A percentile compares a stretch with the other conserved stretches of the same genome.
Evolutionary conservation across 352 stramenopile species (phyloP).

Genomic region (Pelagophyceae sp.): DNA sequence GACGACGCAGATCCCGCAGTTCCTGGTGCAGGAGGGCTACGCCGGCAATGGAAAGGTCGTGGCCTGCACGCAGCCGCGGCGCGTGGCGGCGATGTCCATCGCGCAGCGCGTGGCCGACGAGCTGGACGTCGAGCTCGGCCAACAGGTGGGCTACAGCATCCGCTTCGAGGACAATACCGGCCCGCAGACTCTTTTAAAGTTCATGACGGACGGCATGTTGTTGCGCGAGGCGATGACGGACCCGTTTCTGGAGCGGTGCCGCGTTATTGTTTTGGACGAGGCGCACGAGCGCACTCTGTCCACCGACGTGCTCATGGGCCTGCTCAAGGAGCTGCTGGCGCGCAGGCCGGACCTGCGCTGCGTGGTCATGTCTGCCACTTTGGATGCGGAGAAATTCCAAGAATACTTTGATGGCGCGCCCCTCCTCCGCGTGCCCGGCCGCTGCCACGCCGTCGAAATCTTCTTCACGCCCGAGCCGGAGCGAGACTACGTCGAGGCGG

Average conservation of each 20-base stretch:
- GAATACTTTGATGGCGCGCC: constrained; percentile 86
- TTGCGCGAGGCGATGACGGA: constrained; percentile 93
- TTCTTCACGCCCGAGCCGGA: constrained; percentile 95
- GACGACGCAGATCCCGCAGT: constrained; percentile 79
- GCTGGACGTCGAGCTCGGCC: constrained; percentile 91
- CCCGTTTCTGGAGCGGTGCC: constrained; percentile 86
- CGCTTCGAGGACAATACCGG: constrained; percentile 93
- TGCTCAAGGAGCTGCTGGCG: constrained; percentile 91
- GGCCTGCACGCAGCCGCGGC: constrained; percentile 91
- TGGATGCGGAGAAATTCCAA: constrained; percentile 93
- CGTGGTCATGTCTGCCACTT: constrained; percentile 95
- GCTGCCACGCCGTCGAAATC: constrained; percentile 93
- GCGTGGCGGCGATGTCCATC: constrained; percentile 95
- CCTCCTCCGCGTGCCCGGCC: constrained; percentile 83
- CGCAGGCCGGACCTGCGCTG: constrained; percentile 89
- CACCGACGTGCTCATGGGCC: constrained; percentile 92
- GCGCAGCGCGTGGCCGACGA: constrained; percentile 94
- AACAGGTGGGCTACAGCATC: constrained; percentile 98
- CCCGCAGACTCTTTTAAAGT: constrained; percentile 64
- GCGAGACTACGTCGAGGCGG: constrained; percentile 91
- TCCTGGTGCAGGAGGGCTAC: constrained; percentile 68
- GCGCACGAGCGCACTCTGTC: constrained; percentile 91
- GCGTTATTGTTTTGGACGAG: constrained; percentile 92
- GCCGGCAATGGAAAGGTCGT: constrained; percentile 52
- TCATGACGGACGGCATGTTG: constrained; percentile 90